Percentiles rank a stretch among this genome's conserved stretches.
Conservation (phyloP, 2,329 filamentous ascomycete genomes). For the Ceratocystis eucalypticola region DNA sequence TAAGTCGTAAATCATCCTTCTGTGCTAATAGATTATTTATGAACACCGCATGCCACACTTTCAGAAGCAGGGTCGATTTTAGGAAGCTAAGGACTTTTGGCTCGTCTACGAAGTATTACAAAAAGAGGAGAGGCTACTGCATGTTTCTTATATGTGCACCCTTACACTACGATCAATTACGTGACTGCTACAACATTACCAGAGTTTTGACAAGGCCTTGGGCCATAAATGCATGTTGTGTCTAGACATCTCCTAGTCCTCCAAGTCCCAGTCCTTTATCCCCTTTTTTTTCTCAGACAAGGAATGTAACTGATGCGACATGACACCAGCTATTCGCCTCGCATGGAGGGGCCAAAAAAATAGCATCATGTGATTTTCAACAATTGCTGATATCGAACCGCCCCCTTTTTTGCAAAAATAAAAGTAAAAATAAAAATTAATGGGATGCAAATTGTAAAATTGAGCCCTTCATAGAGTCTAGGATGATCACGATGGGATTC, state of each 20-base stretch:
- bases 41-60: not conserved
- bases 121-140: not conserved
- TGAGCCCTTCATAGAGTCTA: not conserved
- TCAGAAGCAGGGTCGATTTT: not conserved
- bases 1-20: not conserved
- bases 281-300: not conserved
- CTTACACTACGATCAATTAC: not conserved
- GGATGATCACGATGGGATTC: too few relatives aligned
- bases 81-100: not conserved
- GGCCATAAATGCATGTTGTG: too few relatives aligned
- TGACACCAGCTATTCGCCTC: not conserved
- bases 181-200: not conserved
- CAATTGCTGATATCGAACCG: not conserved
- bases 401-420: not conserved
- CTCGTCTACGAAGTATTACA: not conserved
- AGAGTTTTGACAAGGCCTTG: too few relatives aligned
- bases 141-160: not conserved
- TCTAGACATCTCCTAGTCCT: not conserved
- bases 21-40: not conserved
- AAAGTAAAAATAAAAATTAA: not conserved
- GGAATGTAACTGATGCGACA: constrained; percentile 2
- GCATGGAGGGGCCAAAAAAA: not conserved
- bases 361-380: not conserved
- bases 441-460: not conserved
- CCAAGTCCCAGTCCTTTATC: not conserved